phyloP scores from a whole-genome alignment of 208 protist genomes.

The Blechomonas ayalai region DNA sequence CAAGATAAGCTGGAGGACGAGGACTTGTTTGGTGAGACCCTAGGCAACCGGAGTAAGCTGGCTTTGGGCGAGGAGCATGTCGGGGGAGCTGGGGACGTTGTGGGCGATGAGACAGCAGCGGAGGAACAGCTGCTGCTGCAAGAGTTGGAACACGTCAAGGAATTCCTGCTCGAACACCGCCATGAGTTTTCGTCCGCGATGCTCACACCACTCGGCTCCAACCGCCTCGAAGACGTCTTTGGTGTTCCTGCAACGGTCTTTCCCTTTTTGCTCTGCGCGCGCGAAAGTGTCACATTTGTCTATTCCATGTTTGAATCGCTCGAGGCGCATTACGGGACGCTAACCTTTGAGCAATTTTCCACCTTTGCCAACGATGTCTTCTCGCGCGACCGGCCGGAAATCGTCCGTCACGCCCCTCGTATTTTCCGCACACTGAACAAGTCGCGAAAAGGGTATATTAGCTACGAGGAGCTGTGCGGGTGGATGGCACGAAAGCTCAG shows the following conservation, averaged over 20 bases:
- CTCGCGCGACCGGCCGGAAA: conserved; percentile 44
- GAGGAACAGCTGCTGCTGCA: conserved; percentile 45
- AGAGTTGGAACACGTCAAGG: conserved; percentile 62
- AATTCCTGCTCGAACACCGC: conserved; percentile 71
- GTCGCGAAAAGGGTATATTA: conserved; percentile 61
- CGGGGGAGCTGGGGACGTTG: background rate
- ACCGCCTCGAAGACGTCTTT: conserved; percentile 80
- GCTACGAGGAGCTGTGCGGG: conserved; percentile 77
- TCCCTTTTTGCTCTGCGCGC: conserved; percentile 67
- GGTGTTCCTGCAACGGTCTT: conserved; percentile 81
- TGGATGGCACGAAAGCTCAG: conserved; percentile 83
- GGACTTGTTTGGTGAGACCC: conserved; percentile 20
- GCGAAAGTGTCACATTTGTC: conserved; percentile 67
- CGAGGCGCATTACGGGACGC: conserved; percentile 40
- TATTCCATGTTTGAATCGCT: conserved; percentile 45
- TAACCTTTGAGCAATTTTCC: conserved; percentile 58
- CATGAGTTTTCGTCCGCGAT: conserved; percentile 59
- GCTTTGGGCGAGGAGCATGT: background rate
- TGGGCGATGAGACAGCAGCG: background rate
- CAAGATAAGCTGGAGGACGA: conserved; percentile 24
- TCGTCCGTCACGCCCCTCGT: conserved; percentile 60
- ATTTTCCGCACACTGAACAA: conserved; percentile 80
- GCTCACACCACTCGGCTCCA: conserved; percentile 58
- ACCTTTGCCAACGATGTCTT: conserved; percentile 59
- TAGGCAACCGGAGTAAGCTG: background rate